phyloP scores from a whole-genome alignment of 1,284 basidiomycete species.

The Boletellus deceptivus region DNA sequence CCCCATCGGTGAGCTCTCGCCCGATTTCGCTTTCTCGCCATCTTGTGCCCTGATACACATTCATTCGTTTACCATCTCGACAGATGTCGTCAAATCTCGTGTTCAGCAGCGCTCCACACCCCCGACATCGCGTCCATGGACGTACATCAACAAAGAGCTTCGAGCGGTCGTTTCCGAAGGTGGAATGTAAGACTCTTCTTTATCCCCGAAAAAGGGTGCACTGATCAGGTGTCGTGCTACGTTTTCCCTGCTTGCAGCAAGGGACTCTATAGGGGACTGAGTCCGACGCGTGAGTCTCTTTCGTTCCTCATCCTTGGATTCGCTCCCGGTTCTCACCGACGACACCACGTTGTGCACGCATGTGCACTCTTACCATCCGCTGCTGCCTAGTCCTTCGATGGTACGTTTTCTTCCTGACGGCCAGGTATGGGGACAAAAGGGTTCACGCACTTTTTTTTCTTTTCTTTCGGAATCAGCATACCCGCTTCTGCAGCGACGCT shows the following conservation, averaged over 20 bases:
- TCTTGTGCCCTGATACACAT: not conserved
- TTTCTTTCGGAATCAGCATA: constrained; percentile 47
- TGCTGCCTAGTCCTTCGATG: constrained; percentile 14
- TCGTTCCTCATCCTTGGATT: not conserved
- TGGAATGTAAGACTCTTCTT: constrained; percentile 60
- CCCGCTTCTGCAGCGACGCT: constrained; percentile 92
- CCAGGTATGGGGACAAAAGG: no score
- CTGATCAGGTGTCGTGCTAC: constrained; percentile 1
- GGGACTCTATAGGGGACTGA: constrained; percentile 72
- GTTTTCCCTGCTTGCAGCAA: constrained; percentile 37
- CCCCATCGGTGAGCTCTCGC: constrained; percentile 59
- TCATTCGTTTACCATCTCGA: not conserved
- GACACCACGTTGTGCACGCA: no score
- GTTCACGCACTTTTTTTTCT: no score
- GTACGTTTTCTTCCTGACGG: constrained; percentile 6
- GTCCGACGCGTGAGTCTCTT: constrained; percentile 57
- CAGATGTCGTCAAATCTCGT: constrained; percentile 90
- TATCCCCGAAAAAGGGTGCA: not conserved
- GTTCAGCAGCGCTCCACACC: constrained; percentile 80
- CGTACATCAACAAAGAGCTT: constrained; percentile 79
- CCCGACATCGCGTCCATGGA: constrained; percentile 74
- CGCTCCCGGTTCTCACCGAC: no score
- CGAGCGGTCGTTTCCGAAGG: constrained; percentile 68
- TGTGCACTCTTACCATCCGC: no score
- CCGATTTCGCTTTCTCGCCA: not conserved